Base-by-base conservation (phyloP, 2,329 filamentous ascomycete species). In the Clonostachys rosea region DNA sequence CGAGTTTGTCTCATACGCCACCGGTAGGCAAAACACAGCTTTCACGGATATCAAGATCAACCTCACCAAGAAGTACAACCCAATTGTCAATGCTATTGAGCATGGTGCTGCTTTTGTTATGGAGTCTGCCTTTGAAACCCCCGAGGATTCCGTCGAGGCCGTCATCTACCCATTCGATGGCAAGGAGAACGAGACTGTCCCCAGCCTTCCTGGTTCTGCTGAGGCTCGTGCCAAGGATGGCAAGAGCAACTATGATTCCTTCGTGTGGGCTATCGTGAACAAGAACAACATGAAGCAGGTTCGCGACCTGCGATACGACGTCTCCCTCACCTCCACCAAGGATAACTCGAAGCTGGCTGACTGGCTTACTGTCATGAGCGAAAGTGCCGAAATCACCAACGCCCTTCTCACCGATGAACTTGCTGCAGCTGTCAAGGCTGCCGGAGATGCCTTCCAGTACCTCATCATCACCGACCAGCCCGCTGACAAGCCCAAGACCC, bases 291-390 rank as follows among this genome's bases (percentile, higher is more conserved):
- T 99, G 92, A 89, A 89, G 74, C 76, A 82, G 59, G 79, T 96
- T 58, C 87, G 94, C 51, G 88, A 96, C 43, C 90, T 96, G 53
- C 88, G 94, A 58, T 99, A 96, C 70, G 94, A 99, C 65, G 75
- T 96, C 47, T 95, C 89, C 46, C 80, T 99, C 56, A 96, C 94
- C 40, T 84, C 84, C 54, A 96, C 92, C 63, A 96, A 95, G 78
- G 94, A 99, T 61, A 83, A 91, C 69, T 64, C 86, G 47, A 96
- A 95, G 75, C 82, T 99, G 34, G 92, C 94, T 34, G 70, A 78
- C 53, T 99, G 91, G 91, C 76, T 86, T 47, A 96, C 90, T 12
- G 83, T 96, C 61, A 97, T 99, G 94, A 95, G 84, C 62, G 94
- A 99, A 76, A 96, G 86, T 68, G 91, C 91, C 49, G 94, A 97